phyloP scores from a whole-genome alignment of 192 early-diverging fungal genomes.

The Coemansia furcata region DNA sequence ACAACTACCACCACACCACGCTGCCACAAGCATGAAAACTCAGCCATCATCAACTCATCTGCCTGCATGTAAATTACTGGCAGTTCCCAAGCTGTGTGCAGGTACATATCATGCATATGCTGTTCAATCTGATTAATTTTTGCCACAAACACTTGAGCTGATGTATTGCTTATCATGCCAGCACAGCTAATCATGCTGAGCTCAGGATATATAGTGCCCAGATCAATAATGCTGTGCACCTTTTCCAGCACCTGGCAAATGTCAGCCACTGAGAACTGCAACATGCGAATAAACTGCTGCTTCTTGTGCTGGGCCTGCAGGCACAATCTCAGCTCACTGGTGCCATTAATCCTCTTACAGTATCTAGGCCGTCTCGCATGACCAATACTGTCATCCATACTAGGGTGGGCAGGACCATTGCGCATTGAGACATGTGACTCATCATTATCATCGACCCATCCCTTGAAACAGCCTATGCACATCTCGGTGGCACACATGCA shows the following conservation, averaged over 20 bases:
- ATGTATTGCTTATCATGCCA: background rate
- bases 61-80: slow-evolving; percentile 19
- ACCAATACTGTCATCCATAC: background rate
- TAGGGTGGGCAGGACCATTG: background rate
- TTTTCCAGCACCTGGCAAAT: background rate
- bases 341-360: background rate
- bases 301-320: background rate
- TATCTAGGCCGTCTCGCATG: background rate
- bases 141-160: slow-evolving; percentile 1
- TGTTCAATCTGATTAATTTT: slow-evolving; percentile 8
- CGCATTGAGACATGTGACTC: background rate
- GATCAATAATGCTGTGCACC: background rate
- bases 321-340: background rate
- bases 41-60: slow-evolving; percentile 19
- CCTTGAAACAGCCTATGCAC: slow-evolving; percentile 47
- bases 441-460: slow-evolving; percentile 12
- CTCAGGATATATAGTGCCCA: background rate
- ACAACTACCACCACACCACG: slow-evolving; percentile 30
- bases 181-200: slow-evolving; percentile 9
- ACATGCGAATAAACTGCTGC: slow-evolving; percentile 28
- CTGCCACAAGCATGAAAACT: slow-evolving; percentile 44
- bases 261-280: slow-evolving; percentile 6
- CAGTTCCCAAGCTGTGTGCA: slow-evolving; percentile 32
- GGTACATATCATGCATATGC: slow-evolving; percentile 35
- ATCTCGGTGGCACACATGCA: slow-evolving; percentile 39